These are phyloP conservation scores for Curvularia lunata DNA, from an alignment of 2,329 filamentous ascomycete species.

Conservation along the genomic window DNA sequence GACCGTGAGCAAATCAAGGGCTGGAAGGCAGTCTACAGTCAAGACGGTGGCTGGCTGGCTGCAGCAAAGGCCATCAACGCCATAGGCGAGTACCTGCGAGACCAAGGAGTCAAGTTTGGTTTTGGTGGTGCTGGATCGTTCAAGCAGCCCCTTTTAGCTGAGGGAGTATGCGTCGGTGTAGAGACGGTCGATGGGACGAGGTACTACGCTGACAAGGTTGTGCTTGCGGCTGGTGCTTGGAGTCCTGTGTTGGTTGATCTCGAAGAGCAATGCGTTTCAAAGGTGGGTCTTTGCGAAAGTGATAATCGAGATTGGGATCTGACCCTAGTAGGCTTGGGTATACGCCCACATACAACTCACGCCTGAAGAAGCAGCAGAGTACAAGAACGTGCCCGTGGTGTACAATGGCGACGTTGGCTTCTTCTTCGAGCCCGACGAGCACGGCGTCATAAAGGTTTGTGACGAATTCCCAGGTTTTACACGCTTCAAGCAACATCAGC, in stretches of 20 bases:
- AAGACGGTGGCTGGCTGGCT: conserved; percentile 57
- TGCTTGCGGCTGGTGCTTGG: conserved; percentile 52
- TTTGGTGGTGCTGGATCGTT: conserved; percentile 55
- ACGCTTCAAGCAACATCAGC: conserved; percentile 41
- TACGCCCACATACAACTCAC: conserved; percentile 61
- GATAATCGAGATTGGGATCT: neutral
- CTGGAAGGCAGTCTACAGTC: conserved; percentile 56
- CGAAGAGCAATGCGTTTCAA: conserved; percentile 54
- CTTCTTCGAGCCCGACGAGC: conserved; percentile 58
- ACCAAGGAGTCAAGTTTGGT: conserved; percentile 52
- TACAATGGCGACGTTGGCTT: conserved; percentile 58
- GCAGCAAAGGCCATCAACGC: conserved; percentile 57
- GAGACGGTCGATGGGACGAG: conserved; percentile 52
- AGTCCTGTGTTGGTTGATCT: conserved; percentile 38
- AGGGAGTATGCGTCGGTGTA: conserved; percentile 50
- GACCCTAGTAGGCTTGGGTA: conserved; percentile 55
- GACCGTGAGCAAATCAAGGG: conserved; percentile 52
- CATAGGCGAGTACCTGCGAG: conserved; percentile 50
- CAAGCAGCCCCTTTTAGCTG: conserved; percentile 50
- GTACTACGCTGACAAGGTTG: conserved; percentile 54
- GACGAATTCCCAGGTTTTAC: conserved; percentile 64
- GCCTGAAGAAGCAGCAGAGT: conserved; percentile 56
- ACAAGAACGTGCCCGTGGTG: conserved; percentile 61
- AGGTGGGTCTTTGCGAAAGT: conserved; percentile 49
- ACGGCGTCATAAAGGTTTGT: conserved; percentile 58